A percentile compares a stretch with the other conserved stretches of the same genome.
Evolutionary conservation across 176 grass and related monocot genomes (phyloP).

Genomic region (Alloteropsis semialata): DNA sequence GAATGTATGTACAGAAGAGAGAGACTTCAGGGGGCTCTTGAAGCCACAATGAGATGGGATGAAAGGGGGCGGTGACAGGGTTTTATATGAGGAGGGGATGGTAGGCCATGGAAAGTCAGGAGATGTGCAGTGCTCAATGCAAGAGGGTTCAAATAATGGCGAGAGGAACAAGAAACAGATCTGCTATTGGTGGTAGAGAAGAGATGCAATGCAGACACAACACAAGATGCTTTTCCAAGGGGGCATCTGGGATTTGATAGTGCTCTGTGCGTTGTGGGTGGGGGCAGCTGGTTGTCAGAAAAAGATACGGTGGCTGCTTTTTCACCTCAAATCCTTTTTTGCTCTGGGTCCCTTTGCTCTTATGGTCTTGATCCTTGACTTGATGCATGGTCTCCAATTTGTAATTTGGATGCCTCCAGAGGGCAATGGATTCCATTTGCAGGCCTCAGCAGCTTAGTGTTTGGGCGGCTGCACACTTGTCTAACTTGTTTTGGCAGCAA

Average conservation of each 20-base stretch:
- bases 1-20: constrained; percentile 27
- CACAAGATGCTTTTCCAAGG: constrained; percentile 38
- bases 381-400: background rate
- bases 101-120: constrained; percentile 31
- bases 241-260: constrained; percentile 37
- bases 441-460: background rate
- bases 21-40: constrained; percentile 19
- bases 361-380: constrained; percentile 29
- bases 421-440: constrained; percentile 3
- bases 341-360: constrained; percentile 24
- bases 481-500: background rate
- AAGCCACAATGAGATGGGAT: constrained; percentile 12
- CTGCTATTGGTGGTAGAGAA: constrained; percentile 27
- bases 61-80: constrained; percentile 10
- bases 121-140: background rate
- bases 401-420: constrained; percentile 17
- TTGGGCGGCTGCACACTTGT: background rate
- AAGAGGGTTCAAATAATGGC: constrained; percentile 10
- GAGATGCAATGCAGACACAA: constrained; percentile 37
- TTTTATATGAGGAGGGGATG: constrained; percentile 37
- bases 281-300: constrained; percentile 46
- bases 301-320: constrained; percentile 22
- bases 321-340: constrained; percentile 13
- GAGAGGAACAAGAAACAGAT: constrained; percentile 24
- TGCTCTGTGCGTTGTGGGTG: constrained; percentile 22